Percentiles rank a stretch among this genome's conserved stretches.
phyloP scores from a whole-genome alignment of 2,329 filamentous ascomycete species.

The Chaetomium globosum region DNA sequence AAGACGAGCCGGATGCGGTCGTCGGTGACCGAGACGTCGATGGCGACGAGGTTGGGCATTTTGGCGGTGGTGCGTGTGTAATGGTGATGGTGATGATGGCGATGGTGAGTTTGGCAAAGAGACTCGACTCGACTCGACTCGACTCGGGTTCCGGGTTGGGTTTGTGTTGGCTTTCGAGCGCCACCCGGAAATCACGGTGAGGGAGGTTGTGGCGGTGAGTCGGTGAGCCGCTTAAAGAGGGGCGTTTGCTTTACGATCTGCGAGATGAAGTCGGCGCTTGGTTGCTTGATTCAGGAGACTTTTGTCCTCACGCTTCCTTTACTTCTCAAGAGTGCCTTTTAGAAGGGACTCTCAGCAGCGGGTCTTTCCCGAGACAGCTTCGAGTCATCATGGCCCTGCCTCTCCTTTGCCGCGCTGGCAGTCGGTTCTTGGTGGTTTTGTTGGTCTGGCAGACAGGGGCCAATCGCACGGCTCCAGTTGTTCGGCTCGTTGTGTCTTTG shows the following conservation, averaged over 20 bases:
- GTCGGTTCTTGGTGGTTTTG: constrained; percentile 18
- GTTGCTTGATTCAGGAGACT: not conserved
- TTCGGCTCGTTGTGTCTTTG: constrained; percentile 25
- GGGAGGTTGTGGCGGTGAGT: constrained; percentile 10
- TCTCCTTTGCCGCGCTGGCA: constrained; percentile 19
- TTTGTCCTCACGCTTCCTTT: not conserved
- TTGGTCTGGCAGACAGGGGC: constrained; percentile 8
- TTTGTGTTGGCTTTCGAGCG: constrained; percentile 10
- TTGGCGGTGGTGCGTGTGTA: not conserved
- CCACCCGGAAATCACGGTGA: not conserved
- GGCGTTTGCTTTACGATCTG: not conserved
- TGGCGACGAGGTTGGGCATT: constrained; percentile 36
- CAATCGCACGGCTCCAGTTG: constrained; percentile 35
- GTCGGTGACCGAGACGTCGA: constrained; percentile 37
- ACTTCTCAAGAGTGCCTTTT: not conserved
- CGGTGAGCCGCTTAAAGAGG: not conserved
- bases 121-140: not conserved
- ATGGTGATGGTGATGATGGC: not conserved
- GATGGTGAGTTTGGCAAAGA: not conserved
- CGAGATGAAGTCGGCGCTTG: not conserved
- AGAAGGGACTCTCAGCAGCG: not conserved
- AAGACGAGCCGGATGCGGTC: constrained; percentile 36
- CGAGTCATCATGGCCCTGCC: constrained; percentile 20
- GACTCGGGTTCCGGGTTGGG: constrained; percentile 7
- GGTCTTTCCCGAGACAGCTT: constrained; percentile 1